Conservation (phyloP, 2,329 filamentous ascomycete species). For the Xenosphaeropsis pyriputrescens region DNA sequence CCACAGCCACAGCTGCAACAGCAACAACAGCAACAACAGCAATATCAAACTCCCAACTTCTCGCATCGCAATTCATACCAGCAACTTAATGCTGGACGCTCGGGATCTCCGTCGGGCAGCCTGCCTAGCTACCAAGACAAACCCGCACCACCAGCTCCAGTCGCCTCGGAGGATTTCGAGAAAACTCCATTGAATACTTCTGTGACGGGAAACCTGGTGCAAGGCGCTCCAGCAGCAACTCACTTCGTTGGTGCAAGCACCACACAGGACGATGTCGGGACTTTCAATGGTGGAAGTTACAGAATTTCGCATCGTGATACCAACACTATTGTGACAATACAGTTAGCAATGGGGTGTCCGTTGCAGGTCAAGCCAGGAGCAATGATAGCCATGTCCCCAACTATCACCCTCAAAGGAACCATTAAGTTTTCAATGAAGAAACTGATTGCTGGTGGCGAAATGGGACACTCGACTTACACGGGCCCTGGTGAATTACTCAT, state of each 20-base stretch:
- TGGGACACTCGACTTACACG: constrained; percentile 66
- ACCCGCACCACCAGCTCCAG: too few relatives aligned
- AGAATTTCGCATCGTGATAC: constrained; percentile 83
- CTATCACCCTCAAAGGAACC: constrained; percentile 67
- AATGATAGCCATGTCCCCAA: constrained; percentile 92
- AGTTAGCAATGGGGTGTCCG: constrained; percentile 80
- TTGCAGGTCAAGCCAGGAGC: constrained; percentile 67
- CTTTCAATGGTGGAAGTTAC: constrained; percentile 92
- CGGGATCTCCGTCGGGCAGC: too few relatives aligned
- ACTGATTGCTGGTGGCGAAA: constrained; percentile 67
- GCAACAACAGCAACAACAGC: constrained; percentile 9
- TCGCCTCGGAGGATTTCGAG: too few relatives aligned
- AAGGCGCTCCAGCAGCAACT: constrained; percentile 21
- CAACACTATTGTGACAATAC: constrained; percentile 80
- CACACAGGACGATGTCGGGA: constrained; percentile 74
- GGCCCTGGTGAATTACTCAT: constrained; percentile 85
- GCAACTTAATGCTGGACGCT: constrained; percentile 5
- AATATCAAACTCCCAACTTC: constrained; percentile 13
- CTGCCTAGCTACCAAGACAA: too few relatives aligned
- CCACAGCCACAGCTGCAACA: neutral
- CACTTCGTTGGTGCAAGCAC: constrained; percentile 51
- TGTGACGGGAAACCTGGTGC: constrained; percentile 17
- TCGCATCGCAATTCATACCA: constrained; percentile 19
- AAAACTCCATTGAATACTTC: constrained; percentile 16
- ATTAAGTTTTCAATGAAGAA: constrained; percentile 88